Percentiles rank a stretch among this genome's conserved stretches.
Conservation (phyloP, 495 filamentous ascomycete genomes). For the Neurospora hispaniola region DNA sequence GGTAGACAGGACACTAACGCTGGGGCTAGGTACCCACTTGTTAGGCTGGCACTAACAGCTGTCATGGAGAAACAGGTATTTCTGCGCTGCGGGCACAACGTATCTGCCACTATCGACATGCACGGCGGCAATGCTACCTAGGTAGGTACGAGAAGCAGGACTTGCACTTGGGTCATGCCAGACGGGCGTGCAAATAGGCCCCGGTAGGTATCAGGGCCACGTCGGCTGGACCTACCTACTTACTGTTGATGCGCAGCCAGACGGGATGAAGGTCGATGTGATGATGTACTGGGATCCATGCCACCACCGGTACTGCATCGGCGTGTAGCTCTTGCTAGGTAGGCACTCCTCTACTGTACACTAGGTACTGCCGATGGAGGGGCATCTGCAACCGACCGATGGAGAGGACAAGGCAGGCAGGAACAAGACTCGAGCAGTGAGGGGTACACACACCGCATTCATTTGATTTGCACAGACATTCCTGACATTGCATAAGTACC, state of each 20-base stretch:
- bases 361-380: background rate
- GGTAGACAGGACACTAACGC: background rate
- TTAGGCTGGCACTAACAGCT: slow-evolving; percentile 1
- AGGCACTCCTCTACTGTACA: background rate
- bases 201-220: background rate
- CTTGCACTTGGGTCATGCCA: background rate
- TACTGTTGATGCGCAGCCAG: background rate
- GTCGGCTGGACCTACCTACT: background rate
- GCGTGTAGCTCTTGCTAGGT: background rate
- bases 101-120: background rate
- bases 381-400: background rate
- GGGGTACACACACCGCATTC: background rate
- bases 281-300: background rate
- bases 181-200: background rate
- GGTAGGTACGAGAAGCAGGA: background rate
- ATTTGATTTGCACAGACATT: background rate
- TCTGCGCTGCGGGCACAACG: background rate
- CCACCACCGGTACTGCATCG: background rate
- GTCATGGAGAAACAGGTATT: background rate
- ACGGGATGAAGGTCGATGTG: background rate
- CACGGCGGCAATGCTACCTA: background rate
- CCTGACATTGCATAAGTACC: background rate
- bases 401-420: background rate
- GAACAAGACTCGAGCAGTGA: background rate
- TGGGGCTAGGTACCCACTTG: background rate